Conservation (phyloP, 148 eudicot species). For the Spergularia marina region DNA sequence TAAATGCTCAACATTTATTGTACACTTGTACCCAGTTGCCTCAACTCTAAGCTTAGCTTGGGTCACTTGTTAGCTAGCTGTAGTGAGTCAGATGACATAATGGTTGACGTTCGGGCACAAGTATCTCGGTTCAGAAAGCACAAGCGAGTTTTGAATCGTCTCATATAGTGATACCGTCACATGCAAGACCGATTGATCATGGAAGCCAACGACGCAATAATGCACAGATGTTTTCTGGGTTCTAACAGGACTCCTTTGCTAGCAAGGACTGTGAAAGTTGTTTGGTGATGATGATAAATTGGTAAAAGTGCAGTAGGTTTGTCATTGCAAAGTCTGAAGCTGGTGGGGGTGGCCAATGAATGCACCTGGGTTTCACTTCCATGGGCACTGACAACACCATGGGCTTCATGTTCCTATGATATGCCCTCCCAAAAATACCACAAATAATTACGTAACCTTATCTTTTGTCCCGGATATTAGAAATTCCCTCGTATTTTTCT, state of each 20-base stretch:
- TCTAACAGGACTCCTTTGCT: no score
- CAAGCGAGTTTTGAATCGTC: no score
- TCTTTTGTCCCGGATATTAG: no score
- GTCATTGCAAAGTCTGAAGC: conserved; percentile 11
- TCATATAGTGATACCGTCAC: no score
- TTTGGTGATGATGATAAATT: not conserved
- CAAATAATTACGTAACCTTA: not conserved
- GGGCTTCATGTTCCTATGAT: conserved; percentile 10
- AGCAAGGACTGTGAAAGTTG: no score
- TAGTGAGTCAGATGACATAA: not conserved
- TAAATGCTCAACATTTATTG: not conserved
- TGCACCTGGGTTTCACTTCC: conserved; percentile 14
- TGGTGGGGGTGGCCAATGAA: conserved; percentile 5
- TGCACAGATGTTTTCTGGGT: no score
- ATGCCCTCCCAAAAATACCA: not conserved
- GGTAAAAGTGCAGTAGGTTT: conserved; percentile 1
- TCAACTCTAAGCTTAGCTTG: not conserved
- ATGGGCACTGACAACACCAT: conserved; percentile 21
- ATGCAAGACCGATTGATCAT: no score
- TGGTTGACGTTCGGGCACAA: not conserved
- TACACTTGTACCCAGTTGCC: not conserved
- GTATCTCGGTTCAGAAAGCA: not conserved
- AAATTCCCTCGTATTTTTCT: no score
- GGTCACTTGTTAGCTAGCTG: not conserved
- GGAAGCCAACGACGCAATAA: no score